A percentile compares a stretch with the other conserved stretches of the same genome.
These are phyloP conservation scores for Athelia sp. DNA, from an alignment of 1,284 basidiomycete species.

Conservation along the genomic window DNA sequence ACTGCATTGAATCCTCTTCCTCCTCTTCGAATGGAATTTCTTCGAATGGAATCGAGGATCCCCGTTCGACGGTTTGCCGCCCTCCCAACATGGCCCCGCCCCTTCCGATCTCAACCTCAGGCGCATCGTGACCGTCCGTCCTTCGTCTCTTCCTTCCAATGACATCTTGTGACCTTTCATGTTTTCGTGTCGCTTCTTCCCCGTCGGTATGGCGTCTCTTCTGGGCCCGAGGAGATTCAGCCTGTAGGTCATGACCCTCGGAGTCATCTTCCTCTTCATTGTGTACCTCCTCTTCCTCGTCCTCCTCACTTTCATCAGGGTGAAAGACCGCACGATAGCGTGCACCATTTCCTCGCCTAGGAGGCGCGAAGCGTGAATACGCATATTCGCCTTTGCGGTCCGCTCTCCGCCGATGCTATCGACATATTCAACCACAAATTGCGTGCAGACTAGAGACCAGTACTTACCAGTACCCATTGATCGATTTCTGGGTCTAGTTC, in stretches of 20 bases:
- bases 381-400: constrained; percentile 1
- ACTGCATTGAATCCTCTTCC: neutral
- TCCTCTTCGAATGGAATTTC: neutral
- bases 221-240: too few species aligned
- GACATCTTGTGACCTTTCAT: neutral
- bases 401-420: neutral
- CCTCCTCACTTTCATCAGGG: neutral
- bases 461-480: neutral
- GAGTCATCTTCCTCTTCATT: neutral
- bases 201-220: too few species aligned
- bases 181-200: too few species aligned
- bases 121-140: neutral
- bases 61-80: neutral
- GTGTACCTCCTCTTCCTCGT: neutral
- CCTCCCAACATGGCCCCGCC: neutral
- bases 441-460: neutral
- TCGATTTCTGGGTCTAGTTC: constrained; percentile 37
- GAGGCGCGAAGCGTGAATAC: neutral
- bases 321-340: too few species aligned
- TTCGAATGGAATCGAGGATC: neutral
- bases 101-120: neutral
- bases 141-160: neutral
- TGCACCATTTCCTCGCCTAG: neutral
- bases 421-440: neutral
- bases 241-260: neutral